phyloP scores from a whole-genome alignment of 2,329 filamentous ascomycete genomes.

The Trichoderma polysporum region DNA sequence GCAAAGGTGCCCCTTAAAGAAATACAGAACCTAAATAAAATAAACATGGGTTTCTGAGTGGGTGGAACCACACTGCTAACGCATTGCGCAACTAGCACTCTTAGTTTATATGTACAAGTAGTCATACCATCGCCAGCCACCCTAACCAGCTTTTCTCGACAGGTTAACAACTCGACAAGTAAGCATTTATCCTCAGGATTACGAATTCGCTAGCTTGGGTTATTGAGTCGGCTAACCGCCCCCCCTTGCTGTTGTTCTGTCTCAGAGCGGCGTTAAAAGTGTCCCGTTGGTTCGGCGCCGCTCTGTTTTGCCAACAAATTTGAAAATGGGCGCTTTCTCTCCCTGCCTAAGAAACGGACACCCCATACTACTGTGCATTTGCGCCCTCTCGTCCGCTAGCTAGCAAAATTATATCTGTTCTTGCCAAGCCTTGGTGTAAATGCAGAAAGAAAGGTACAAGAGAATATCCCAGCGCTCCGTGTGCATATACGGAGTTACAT shows the following conservation, averaged over 20 bases:
- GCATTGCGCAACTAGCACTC: neutral
- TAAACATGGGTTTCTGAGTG: no score
- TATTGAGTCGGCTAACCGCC: neutral
- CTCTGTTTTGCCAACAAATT: neutral
- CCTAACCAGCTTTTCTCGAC: neutral
- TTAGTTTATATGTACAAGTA: no score
- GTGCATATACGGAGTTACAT: neutral
- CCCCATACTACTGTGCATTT: neutral
- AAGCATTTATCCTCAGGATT: neutral
- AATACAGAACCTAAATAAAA: no score
- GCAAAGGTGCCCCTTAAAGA: no score
- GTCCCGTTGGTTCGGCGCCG: neutral
- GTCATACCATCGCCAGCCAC: neutral
- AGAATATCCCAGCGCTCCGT: neutral
- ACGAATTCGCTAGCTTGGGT: neutral
- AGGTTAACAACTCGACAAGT: neutral
- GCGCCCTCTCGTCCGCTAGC: neutral
- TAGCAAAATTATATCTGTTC: neutral
- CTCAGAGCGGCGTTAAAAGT: slow-evolving; percentile 12
- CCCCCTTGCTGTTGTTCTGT: neutral
- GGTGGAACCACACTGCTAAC: no score
- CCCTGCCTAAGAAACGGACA: neutral
- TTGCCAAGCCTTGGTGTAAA: neutral
- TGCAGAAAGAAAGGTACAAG: neutral
- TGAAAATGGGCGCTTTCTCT: neutral